Evolutionary conservation across 2,329 filamentous ascomycete genomes (phyloP), one percentile per base, ranked within the genome.

Genomic region (Talaromyces sp.): DNA sequence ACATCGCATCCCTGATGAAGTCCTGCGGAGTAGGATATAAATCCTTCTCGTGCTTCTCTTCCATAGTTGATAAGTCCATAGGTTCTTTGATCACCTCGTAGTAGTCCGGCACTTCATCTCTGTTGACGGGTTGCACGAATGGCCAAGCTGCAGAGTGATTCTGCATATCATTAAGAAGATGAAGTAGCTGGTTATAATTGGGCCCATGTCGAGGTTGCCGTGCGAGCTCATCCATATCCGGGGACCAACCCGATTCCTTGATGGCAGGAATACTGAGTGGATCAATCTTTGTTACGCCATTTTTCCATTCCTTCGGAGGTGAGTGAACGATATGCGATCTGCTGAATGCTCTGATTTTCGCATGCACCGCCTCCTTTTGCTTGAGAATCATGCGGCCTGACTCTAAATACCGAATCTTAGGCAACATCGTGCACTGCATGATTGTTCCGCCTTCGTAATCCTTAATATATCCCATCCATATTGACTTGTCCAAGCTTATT

Each of bases 401-500:
- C 73, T 99, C 93, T 5, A 99, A 86, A 74, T 99, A 99, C 52
- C 94, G 89, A 56, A 97, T 91, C 62, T 89, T 89, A 7, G 93
- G 93, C 19, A 99, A 82, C 94, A 99, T 97, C 54, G 89, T 91
- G 70, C 94, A 99, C 77, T 99, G 94, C 94, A 99, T 99, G 61
- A 99, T 96, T 0, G 94, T 99, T 59, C 94, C 94, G 59, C 94
- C 94, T 75, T 99, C 94, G 73, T 99, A 99, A 72, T 99, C 94
- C 72, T 99, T 99, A 78, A 99, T 99, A 68, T 97, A 99, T 2
- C 94, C 94, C 94, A 97, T 97, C 94, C 94, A 99, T 3, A 91
- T 87, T 2, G 87, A 86, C 67, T 87, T 89, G 60, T 94, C 89
- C 0, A 99, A 84, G 0, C 92, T 96, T 63, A 99, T 97, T 67